Evolutionary conservation across 2,329 filamentous ascomycete genomes (phyloP).

Genomic region (Emergomyces pasteurianus): DNA sequence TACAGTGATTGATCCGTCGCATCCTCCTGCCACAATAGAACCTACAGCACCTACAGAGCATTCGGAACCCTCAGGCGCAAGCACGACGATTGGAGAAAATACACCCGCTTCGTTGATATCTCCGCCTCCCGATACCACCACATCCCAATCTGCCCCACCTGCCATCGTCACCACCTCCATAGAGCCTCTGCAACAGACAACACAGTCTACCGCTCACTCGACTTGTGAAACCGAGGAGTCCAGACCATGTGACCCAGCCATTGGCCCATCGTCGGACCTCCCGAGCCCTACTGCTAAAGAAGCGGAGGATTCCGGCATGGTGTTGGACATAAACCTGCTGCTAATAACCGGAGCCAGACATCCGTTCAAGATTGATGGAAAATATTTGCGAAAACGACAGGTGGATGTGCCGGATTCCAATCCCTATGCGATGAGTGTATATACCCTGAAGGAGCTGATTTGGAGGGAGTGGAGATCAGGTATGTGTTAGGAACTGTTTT

Average conservation of each 20-base stretch:
- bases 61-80: neutral
- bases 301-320: slow-evolving; percentile 24
- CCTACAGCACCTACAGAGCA: neutral
- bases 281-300: slow-evolving; percentile 15
- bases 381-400: slow-evolving; percentile 69
- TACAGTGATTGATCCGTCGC: neutral
- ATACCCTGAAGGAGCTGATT: slow-evolving; percentile 88
- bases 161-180: neutral
- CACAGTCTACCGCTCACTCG: neutral
- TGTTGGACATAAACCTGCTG: slow-evolving; percentile 59
- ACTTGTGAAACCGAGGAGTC: neutral
- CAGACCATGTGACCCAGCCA: neutral
- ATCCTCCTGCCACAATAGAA: neutral
- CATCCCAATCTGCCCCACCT: neutral
- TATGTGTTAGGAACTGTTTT: slow-evolving; percentile 18
- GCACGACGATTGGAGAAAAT: neutral
- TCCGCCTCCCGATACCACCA: neutral
- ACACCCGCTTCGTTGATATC: neutral
- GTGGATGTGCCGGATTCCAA: slow-evolving; percentile 67
- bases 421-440: slow-evolving; percentile 81
- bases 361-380: slow-evolving; percentile 80
- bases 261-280: neutral
- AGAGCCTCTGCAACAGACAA: neutral
- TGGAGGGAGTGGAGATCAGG: slow-evolving; percentile 80
- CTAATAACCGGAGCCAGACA: slow-evolving; percentile 72